A percentile compares a stretch with the other conserved stretches of the same genome.
These are phyloP conservation scores for Calonectria honghensis DNA, from an alignment of 2,329 filamentous ascomycete genomes.

Conservation along the genomic window DNA sequence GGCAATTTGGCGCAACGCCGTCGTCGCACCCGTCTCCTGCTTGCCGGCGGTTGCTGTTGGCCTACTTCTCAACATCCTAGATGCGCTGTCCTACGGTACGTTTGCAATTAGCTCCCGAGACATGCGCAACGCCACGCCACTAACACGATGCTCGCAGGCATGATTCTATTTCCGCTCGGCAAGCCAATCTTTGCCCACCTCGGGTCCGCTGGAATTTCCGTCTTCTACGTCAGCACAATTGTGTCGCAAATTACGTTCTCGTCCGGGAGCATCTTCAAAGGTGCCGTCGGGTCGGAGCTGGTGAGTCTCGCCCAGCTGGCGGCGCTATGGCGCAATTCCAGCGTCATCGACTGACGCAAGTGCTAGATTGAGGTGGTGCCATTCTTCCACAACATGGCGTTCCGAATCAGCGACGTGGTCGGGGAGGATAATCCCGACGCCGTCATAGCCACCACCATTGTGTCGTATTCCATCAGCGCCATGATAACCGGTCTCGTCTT, in stretches of 20 bases:
- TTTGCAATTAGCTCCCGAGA: conserved; percentile 25
- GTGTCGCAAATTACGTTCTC: conserved; percentile 95
- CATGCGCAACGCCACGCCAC: conserved; percentile 29
- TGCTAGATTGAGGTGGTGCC: conserved; percentile 93
- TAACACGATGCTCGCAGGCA: conserved; percentile 69
- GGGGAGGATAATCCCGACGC: conserved; percentile 88
- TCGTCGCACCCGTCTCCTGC: conserved; percentile 81
- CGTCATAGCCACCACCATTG: conserved; percentile 94
- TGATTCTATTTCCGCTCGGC: conserved; percentile 96
- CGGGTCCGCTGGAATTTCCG: conserved; percentile 95
- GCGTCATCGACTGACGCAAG: conserved; percentile 30
- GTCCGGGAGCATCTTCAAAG: conserved; percentile 89
- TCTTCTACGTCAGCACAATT: conserved; percentile 99
- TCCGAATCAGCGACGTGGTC: conserved; percentile 86
- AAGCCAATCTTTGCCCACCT: conserved; percentile 89
- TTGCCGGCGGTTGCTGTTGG: conserved; percentile 93
- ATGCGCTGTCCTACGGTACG: conserved; percentile 93
- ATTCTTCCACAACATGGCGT: conserved; percentile 99
- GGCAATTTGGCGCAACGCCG: conserved; percentile 76
- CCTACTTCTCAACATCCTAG: conserved; percentile 91
- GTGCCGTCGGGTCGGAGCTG: conserved; percentile 95
- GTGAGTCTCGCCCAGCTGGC: conserved; percentile 63
- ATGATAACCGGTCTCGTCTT: conserved; percentile 94
- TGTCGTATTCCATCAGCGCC: conserved; percentile 92
- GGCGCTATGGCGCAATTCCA: neutral